These are phyloP conservation scores for Penstemon barbatus DNA, from an alignment of 257 asterid species.

Conservation along the genomic window DNA sequence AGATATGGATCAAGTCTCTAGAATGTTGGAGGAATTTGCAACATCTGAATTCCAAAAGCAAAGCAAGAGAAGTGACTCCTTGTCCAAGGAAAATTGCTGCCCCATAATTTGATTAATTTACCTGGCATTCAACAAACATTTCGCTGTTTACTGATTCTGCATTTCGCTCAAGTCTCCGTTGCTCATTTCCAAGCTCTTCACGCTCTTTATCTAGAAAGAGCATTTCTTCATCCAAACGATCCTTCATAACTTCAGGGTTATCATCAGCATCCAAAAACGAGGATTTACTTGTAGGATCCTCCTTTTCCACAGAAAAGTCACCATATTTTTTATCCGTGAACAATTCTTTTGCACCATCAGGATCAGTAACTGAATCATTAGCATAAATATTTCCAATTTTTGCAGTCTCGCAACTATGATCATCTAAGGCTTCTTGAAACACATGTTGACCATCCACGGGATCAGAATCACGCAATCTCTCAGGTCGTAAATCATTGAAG, in stretches of 20 bases:
- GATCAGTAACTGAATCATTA: slow-evolving; percentile 31
- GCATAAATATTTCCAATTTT: slow-evolving; percentile 32
- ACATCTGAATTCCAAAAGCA: no score
- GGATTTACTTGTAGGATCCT: slow-evolving; percentile 26
- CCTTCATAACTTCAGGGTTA: slow-evolving; percentile 47
- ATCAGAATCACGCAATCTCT: slow-evolving; percentile 28
- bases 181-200: slow-evolving; percentile 69
- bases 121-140: slow-evolving; percentile 98
- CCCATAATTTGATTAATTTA: slow-evolving; percentile 20
- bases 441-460: slow-evolving; percentile 32
- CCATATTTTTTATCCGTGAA: slow-evolving; percentile 33
- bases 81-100: no score
- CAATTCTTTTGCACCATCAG: slow-evolving; percentile 30
- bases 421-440: slow-evolving; percentile 33
- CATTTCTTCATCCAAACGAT: slow-evolving; percentile 67
- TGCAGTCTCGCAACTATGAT: slow-evolving; percentile 22
- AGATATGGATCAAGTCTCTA: no score
- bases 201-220: slow-evolving; percentile 58
- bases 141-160: slow-evolving; percentile 89
- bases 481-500: slow-evolving; percentile 23
- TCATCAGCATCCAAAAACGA: slow-evolving; percentile 30
- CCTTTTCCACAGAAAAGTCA: slow-evolving; percentile 30
- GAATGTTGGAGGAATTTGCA: no score
- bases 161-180: slow-evolving; percentile 78
- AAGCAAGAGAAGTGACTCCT: no score